phyloP scores from a whole-genome alignment of 345 rosid genomes.

The Linum tenue region DNA sequence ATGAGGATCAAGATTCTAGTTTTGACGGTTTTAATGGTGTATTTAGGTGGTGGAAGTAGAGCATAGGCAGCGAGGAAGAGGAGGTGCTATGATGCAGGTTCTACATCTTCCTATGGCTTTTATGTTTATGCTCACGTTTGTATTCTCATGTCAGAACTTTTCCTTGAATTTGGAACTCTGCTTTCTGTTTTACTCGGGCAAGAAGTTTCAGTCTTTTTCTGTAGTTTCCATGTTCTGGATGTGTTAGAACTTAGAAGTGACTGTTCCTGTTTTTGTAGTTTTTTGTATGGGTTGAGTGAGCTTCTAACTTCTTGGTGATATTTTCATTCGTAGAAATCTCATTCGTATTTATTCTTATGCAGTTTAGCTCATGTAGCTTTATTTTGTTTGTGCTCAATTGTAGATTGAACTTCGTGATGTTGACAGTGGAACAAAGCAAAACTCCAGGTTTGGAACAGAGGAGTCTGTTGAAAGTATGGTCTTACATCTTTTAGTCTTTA shows the following conservation, averaged over 20 bases:
- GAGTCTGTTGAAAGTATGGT: slow-evolving; percentile 80
- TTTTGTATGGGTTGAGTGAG: neutral
- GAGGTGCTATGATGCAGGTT: slow-evolving; percentile 89
- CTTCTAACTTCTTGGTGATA: neutral
- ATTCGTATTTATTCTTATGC: neutral
- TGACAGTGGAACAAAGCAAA: slow-evolving; percentile 74
- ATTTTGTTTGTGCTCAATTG: slow-evolving; percentile 1
- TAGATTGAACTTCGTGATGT: slow-evolving; percentile 93
- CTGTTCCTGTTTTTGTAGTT: neutral
- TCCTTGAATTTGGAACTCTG: neutral
- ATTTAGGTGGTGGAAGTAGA: slow-evolving; percentile 63
- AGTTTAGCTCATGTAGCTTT: neutral
- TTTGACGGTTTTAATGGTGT: neutral
- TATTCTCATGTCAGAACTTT: neutral
- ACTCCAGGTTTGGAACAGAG: slow-evolving; percentile 72
- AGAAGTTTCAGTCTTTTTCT: neutral
- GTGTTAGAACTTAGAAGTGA: no score
- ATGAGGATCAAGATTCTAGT: neutral
- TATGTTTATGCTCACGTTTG: neutral
- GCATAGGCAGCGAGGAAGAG: slow-evolving; percentile 88
- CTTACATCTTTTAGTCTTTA: slow-evolving; percentile 3
- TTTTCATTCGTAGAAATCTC: neutral
- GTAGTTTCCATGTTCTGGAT: neutral
- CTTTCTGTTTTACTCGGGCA: neutral
- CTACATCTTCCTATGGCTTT: neutral